Evolutionary conservation across 2,329 filamentous ascomycete genomes (phyloP), one percentile per base, ranked within the genome.

Genomic region (Fusarium pseudocircinatum): DNA sequence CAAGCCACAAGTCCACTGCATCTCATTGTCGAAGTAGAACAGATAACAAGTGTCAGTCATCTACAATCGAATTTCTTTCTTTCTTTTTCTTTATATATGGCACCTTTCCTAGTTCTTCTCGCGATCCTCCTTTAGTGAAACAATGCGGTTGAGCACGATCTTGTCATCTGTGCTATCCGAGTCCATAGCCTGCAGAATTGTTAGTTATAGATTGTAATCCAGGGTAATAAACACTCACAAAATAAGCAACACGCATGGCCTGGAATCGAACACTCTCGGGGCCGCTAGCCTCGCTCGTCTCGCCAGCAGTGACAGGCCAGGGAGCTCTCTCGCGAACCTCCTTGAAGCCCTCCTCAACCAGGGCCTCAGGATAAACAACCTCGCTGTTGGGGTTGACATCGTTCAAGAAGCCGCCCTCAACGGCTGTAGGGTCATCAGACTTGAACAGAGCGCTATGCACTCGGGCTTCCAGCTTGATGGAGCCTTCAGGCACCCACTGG

Each of bases 101-200:
- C 49, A 39, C 44, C 43, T 28, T 53, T 37, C 20, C 64, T 72
- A 79, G 44, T 77, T 80, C 87, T 95, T 95, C 63, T 90, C 90
- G n/a, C 89, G 85, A 79, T 97, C 94, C 83, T 97, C 95, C 85
- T 97, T 97, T 79, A 98, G 83, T 53, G 93, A 94, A 28, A 98
- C 95, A 78, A 98, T 98, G 58, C 94, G 89, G 84, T 98, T 98
- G 36, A 98, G 84, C 53, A 98, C 89, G 73, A 97, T 86, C 81
- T 92, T 94, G n/a, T 94, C 93, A 37, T 90, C 89, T 1, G 90
- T 93, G 67, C 91, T 93, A 77, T 97, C 94, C 56, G 88, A 89
- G 80, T 98, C 95, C 81, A 97, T 86, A 70, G 85, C 91, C 91
- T 87, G 24, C 9, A 24, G 7, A n/a, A 6, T 40, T 24, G 42